These are phyloP conservation scores for Hanseniaspora sp. DNA, from an alignment of 1,139 yeast genomes.

Conservation along the genomic window DNA sequence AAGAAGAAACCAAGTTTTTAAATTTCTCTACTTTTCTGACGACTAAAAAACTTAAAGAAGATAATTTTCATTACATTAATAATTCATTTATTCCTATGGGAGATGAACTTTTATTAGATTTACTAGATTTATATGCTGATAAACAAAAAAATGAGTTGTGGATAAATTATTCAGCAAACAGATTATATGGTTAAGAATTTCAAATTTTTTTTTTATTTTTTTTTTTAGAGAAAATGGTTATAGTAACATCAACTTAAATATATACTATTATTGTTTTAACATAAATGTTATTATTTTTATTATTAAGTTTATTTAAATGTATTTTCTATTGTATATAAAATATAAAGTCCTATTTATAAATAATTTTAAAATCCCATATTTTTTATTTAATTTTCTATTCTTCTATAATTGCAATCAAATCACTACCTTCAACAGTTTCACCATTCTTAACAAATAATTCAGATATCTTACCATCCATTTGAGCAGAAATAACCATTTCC, in stretches of 20 bases:
- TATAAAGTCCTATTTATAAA: neutral
- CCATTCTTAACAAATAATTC: constrained; percentile 73
- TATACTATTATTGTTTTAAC: too few species aligned
- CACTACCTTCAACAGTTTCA: constrained; percentile 90
- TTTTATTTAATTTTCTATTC: constrained; percentile 19
- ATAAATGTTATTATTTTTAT: neutral
- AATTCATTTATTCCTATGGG: constrained; percentile 15
- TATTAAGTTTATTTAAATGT: neutral
- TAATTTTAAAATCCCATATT: neutral
- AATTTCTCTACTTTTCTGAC: constrained; percentile 1
- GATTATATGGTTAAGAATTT: neutral
- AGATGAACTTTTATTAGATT: constrained; percentile 4
- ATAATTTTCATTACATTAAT: neutral
- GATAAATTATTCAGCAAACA: constrained; percentile 12
- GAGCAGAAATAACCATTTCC: constrained; percentile 98
- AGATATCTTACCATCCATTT: constrained; percentile 71
- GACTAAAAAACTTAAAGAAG: neutral
- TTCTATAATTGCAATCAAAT: constrained; percentile 41
- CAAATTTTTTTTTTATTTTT: neutral
- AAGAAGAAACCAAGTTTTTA: neutral
- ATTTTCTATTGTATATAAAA: neutral
- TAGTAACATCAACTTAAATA: too few species aligned
- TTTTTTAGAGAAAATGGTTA: too few species aligned
- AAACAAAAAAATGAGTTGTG: constrained; percentile 1
- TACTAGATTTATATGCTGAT: neutral